These are phyloP conservation scores for Candida bentonensis DNA, from an alignment of 805 yeast species.

Conservation along the genomic window DNA sequence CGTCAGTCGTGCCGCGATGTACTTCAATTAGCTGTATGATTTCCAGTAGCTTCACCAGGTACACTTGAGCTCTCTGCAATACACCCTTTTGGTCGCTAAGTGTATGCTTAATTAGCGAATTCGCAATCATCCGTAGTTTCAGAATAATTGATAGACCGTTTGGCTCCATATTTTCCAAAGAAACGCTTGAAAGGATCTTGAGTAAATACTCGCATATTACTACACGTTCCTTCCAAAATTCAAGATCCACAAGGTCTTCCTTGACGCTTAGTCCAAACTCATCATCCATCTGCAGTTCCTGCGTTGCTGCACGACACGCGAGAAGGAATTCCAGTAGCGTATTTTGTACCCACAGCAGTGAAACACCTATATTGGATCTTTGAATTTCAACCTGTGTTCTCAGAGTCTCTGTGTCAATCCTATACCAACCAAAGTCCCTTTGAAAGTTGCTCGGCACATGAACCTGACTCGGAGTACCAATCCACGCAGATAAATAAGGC, in stretches of 20 bases:
- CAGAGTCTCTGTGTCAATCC: background rate
- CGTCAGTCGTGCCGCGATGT: conserved; percentile 5
- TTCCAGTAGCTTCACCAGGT: conserved; percentile 6
- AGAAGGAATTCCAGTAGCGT: conserved; percentile 5
- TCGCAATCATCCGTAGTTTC: conserved; percentile 5
- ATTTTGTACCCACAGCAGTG: conserved; percentile 7
- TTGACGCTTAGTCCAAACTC: background rate
- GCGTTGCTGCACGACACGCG: background rate
- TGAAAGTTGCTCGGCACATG: background rate
- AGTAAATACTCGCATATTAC: conserved; percentile 5
- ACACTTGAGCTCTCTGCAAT: conserved; percentile 4
- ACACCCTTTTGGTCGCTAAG: conserved; percentile 2
- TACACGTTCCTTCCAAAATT: conserved; percentile 6
- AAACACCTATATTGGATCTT: conserved; percentile 5
- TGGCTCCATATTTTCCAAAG: conserved; percentile 8
- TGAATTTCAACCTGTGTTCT: conserved; percentile 5
- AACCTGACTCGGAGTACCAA: background rate
- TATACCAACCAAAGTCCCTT: conserved; percentile 3
- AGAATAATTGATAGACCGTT: conserved; percentile 6
- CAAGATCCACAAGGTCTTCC: conserved; percentile 1
- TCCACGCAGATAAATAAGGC: conserved; percentile 1
- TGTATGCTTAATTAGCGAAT: conserved; percentile 5
- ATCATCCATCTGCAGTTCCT: conserved; percentile 1
- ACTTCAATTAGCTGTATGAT: conserved; percentile 5
- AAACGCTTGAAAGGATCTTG: conserved; percentile 4